Conservation (phyloP, 2,329 filamentous ascomycete genomes). For the Corniculantispora saksenae region DNA sequence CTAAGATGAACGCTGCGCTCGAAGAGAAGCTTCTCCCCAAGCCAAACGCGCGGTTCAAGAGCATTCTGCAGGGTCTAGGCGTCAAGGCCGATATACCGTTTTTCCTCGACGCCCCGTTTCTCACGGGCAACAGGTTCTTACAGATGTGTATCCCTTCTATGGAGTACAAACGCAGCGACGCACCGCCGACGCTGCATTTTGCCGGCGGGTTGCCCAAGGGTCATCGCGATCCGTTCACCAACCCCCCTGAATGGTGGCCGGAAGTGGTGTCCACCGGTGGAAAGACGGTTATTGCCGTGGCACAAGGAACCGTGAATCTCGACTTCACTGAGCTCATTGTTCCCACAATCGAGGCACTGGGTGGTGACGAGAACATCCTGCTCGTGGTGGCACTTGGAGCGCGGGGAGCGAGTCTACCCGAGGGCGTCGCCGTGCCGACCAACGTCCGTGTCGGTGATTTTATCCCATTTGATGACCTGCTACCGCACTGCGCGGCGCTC, state of each 20-base stretch:
- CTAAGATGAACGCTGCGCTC: not conserved
- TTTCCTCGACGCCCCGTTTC: not conserved
- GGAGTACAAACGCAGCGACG: not conserved
- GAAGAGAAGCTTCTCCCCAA: not conserved
- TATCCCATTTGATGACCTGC: constrained; percentile 47
- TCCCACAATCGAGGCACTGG: constrained; percentile 46
- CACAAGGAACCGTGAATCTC: constrained; percentile 48
- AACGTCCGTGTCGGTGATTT: constrained; percentile 49
- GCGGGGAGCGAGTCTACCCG: constrained; percentile 28
- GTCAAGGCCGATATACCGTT: not conserved
- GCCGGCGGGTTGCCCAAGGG: not conserved
- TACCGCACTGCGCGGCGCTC: constrained; percentile 46
- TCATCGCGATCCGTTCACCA: not conserved
- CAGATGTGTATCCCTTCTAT: not conserved
- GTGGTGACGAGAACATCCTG: constrained; percentile 39
- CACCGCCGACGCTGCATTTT: not conserved
- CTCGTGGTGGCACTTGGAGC: constrained; percentile 34
- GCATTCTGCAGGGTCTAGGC: not conserved
- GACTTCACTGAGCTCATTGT: constrained; percentile 45
- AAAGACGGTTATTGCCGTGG: constrained; percentile 46
- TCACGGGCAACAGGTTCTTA: not conserved
- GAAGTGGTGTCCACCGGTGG: constrained; percentile 14
- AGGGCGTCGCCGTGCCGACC: constrained; percentile 33
- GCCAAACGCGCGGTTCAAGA: not conserved
- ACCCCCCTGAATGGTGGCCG: not conserved